phyloP scores from a whole-genome alignment of 305 asterid genomes.

The Stenogyne calaminthoides region DNA sequence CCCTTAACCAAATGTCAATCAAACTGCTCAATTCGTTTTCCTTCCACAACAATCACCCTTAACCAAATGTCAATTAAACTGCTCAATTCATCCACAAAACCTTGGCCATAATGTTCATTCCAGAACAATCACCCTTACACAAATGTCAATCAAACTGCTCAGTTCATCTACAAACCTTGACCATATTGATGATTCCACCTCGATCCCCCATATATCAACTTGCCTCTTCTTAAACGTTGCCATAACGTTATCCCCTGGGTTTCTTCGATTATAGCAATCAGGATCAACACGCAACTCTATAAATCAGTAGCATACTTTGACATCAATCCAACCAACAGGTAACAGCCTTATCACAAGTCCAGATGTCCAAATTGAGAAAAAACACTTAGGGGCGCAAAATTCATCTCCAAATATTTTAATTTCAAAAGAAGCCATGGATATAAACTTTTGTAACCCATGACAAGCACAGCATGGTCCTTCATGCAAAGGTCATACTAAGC shows the following conservation, averaged over 20 bases:
- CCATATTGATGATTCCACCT: background rate
- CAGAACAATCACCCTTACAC: background rate
- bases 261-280: conserved; percentile 7
- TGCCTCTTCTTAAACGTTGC: conserved; percentile 5
- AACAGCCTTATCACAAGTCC: conserved; percentile 10
- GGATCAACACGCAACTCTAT: conserved; percentile 14
- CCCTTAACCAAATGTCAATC: background rate
- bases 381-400: background rate
- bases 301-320: conserved; percentile 15
- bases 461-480: conserved; percentile 14
- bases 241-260: background rate
- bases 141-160: conserved; percentile 12
- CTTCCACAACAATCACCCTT: background rate
- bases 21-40: conserved; percentile 2
- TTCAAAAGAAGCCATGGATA: conserved; percentile 17
- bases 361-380: conserved; percentile 5
- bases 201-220: background rate
- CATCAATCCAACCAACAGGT: background rate
- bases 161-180: conserved; percentile 13
- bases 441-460: conserved; percentile 17
- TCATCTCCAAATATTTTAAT: conserved; percentile 12
- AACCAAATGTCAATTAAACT: background rate
- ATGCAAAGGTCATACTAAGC: conserved; percentile 4
- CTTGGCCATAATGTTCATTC: background rate
- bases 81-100: conserved; percentile 20